Base-by-base conservation (phyloP, 1,139 yeast genomes). In the Eremothecium cymbalariae region DNA sequence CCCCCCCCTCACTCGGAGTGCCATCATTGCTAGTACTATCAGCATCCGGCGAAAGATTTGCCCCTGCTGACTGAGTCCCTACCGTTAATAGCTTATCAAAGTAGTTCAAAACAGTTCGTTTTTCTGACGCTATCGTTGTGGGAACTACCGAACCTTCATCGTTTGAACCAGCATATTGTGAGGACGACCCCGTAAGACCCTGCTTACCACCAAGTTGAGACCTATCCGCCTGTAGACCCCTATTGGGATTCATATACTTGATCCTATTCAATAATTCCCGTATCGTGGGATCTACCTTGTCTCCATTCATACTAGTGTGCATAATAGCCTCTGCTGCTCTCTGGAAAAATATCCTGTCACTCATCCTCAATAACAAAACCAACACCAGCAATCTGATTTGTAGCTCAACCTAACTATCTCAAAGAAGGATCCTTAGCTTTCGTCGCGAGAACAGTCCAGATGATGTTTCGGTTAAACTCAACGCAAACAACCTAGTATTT, bases 291-390 rank as follows among this genome's bases (percentile, higher is more conserved):
- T 54, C 55, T 13, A 51, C 39, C 29, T 41, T 46, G n/a, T 46
- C 42, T 14, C 44, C 37, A 26, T 51, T 44, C 21, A 45, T 28
- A 12, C 53, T 41, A 7, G 53, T 46, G 18, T 49, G 50, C 17
- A 47, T 46, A 9, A 55, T 43, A n/a, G 60, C 59, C 30, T 55
- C 60, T 9, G 55, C 51, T 16, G 60, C 60, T 32, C 47, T 48
- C 29, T 45, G 44, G 32, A 50, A 50, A 39, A 55, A 55, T 3
- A 42, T 25, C 9, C 47, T 41, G 27, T 50, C 55, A 16, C 42
- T 43, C 57, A 52, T 52, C 6, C 8, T 26, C 13, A 14, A 28
- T 18, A 12, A 7, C 21, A n/a, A n/a, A n/a, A n/a, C n/a, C n/a
- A n/a, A n/a, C n/a, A n/a, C n/a, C n/a, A n/a, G n/a, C n/a, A n/a